Conservation (phyloP, 169 alveolate species). For the Eimeria brunetti region DNA sequence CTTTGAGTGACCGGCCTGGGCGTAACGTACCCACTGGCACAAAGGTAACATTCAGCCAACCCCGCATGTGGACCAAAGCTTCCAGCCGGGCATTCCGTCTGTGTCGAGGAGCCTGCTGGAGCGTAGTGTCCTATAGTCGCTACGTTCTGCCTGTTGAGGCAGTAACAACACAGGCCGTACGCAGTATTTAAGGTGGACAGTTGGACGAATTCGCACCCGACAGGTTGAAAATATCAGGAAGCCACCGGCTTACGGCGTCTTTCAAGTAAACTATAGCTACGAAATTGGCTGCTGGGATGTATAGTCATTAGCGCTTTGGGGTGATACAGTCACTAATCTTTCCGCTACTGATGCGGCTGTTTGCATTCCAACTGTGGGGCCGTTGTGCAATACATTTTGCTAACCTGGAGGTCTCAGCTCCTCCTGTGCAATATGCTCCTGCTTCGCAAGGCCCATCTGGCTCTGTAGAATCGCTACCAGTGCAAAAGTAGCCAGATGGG, state of each 20-base stretch:
- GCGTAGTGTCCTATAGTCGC: constrained; percentile 55
- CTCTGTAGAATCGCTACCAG: constrained; percentile 67
- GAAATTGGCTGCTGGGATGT: constrained; percentile 9
- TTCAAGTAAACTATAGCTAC: neutral
- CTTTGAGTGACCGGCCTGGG: neutral
- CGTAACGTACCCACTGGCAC: constrained; percentile 62
- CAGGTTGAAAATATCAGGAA: neutral
- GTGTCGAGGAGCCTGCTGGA: constrained; percentile 35
- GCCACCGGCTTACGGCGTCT: neutral
- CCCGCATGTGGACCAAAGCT: constrained; percentile 49
- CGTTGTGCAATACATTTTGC: neutral
- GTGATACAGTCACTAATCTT: neutral
- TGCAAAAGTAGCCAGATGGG: constrained; percentile 42
- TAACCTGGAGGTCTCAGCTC: constrained; percentile 32
- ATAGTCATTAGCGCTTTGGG: neutral
- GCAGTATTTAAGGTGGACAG: neutral
- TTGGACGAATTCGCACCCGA: neutral
- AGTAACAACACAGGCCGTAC: neutral
- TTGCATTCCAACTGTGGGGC: neutral
- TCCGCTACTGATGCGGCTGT: neutral
- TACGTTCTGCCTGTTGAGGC: constrained; percentile 27
- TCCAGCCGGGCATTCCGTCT: constrained; percentile 60
- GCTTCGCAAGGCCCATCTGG: constrained; percentile 66
- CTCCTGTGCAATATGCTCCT: constrained; percentile 61
- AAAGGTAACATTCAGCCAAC: constrained; percentile 66